Percentiles rank a stretch among this genome's conserved stretches.
Conservation (phyloP, 1,284 basidiomycete genomes). For the Cryptococcus jaspeensis region DNA sequence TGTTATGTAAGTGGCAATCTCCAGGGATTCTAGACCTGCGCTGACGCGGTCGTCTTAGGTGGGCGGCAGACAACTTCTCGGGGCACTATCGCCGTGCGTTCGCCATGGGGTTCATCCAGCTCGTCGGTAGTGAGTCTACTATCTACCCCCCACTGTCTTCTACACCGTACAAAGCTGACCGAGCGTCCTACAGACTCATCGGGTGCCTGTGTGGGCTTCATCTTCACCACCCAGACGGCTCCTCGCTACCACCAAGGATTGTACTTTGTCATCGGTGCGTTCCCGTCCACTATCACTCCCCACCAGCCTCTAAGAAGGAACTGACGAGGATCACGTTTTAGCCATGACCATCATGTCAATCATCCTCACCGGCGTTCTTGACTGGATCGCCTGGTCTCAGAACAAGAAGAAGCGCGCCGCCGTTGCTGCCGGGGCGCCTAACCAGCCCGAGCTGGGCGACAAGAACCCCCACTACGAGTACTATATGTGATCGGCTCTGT, state of each 20-base stretch:
- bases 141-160: background rate
- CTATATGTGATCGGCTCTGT: conserved; percentile 1
- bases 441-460: conserved; percentile 27
- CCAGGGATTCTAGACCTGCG: too few relatives aligned
- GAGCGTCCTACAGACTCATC: conserved; percentile 3
- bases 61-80: conserved; percentile 13
- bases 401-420: conserved; percentile 18
- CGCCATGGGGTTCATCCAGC: conserved; percentile 9
- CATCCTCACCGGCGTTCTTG: background rate
- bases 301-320: too few relatives aligned
- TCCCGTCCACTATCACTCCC: too few relatives aligned
- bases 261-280: conserved; percentile 12
- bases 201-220: conserved; percentile 14
- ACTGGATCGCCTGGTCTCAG: background rate
- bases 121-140: conserved; percentile 15
- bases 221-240: conserved; percentile 11
- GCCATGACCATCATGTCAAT: conserved; percentile 8
- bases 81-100: conserved; percentile 22
- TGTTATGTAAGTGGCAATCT: background rate
- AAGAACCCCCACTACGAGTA: conserved; percentile 27
- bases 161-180: background rate
- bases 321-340: too few relatives aligned
- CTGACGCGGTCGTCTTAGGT: too few relatives aligned
- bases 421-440: conserved; percentile 21
- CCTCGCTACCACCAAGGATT: conserved; percentile 15